phyloP scores from a whole-genome alignment of 1,139 yeast species.

The Pichia sp. region DNA sequence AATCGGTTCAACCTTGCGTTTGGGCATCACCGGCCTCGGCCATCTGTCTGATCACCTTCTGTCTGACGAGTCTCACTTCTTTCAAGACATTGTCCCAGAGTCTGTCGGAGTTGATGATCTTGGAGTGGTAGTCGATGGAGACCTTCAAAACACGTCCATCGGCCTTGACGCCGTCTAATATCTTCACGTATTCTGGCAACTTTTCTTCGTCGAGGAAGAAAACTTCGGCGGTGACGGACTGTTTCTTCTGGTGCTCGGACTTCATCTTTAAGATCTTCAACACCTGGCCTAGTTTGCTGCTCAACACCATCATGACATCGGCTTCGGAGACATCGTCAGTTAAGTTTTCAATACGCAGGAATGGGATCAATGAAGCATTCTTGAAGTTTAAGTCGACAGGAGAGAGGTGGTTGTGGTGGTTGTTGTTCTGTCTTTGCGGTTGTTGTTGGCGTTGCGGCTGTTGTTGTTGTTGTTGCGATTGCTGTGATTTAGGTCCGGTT shows the following conservation, averaged over 20 bases:
- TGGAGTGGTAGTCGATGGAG: slow-evolving; percentile 18
- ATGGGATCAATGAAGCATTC: slow-evolving; percentile 22
- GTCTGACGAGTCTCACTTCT: slow-evolving; percentile 14
- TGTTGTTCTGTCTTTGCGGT: too few species aligned
- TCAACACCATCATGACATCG: slow-evolving; percentile 20
- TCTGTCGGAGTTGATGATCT: slow-evolving; percentile 15
- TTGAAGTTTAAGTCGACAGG: slow-evolving; percentile 14
- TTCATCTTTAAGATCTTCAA: slow-evolving; percentile 13
- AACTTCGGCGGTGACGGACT: slow-evolving; percentile 26
- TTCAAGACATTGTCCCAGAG: slow-evolving; percentile 18
- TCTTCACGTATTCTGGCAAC: slow-evolving; percentile 16
- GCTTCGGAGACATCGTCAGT: slow-evolving; percentile 19
- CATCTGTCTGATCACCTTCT: slow-evolving; percentile 1
- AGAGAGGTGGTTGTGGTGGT: too few species aligned
- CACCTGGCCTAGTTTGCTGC: slow-evolving; percentile 9
- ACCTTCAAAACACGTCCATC: slow-evolving; percentile 23
- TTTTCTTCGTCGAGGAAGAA: slow-evolving; percentile 21
- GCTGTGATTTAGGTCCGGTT: too few species aligned
- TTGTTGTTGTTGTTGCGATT: too few species aligned
- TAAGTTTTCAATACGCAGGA: slow-evolving; percentile 25
- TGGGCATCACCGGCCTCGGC: neutral
- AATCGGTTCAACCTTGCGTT: too few species aligned
- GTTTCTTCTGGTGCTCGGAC: slow-evolving; percentile 1
- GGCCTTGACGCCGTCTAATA: slow-evolving; percentile 20
- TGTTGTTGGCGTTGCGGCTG: too few species aligned